phyloP scores from a whole-genome alignment of 495 filamentous ascomycete species.

The Daldinia decipiens region DNA sequence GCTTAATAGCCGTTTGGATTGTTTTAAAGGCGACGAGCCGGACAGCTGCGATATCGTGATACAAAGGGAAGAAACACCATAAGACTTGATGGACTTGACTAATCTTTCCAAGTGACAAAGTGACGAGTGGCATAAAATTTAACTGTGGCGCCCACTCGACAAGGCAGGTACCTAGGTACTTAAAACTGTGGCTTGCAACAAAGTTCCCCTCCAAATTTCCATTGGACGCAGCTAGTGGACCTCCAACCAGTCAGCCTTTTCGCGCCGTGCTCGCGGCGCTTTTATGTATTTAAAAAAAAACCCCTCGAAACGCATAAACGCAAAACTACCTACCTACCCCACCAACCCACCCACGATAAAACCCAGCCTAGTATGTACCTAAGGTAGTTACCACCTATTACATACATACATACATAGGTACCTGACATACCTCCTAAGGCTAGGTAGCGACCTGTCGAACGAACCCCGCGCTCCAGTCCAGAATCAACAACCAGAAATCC shows the following conservation, averaged over 20 bases:
- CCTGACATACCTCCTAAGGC: neutral
- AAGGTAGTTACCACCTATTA: neutral
- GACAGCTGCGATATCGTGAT: too few relatives aligned
- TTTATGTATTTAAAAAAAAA: neutral
- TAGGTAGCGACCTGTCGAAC: constrained; percentile 2
- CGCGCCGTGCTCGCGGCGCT: constrained; percentile 19
- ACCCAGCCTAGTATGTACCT: too few relatives aligned
- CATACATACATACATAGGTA: constrained; percentile 1
- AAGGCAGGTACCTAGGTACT: too few relatives aligned
- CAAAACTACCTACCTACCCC: constrained; percentile 29
- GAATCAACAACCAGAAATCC: constrained; percentile 13
- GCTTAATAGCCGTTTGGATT: too few relatives aligned
- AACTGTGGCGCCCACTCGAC: neutral
- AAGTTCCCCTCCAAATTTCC: neutral
- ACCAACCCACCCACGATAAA: constrained; percentile 29
- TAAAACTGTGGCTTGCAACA: constrained; percentile 4
- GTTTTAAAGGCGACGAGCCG: too few relatives aligned
- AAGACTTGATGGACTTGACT: too few relatives aligned
- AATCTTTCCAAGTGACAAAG: too few relatives aligned
- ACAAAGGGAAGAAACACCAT: too few relatives aligned
- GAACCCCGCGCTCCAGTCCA: constrained; percentile 37
- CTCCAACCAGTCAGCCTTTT: neutral
- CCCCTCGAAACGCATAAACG: constrained; percentile 12
- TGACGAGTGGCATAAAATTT: neutral
- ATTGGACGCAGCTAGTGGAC: constrained; percentile 7